Evolutionary conservation across 345 rosid species (phyloP).

Genomic region (Aquilaria malaccensis): DNA sequence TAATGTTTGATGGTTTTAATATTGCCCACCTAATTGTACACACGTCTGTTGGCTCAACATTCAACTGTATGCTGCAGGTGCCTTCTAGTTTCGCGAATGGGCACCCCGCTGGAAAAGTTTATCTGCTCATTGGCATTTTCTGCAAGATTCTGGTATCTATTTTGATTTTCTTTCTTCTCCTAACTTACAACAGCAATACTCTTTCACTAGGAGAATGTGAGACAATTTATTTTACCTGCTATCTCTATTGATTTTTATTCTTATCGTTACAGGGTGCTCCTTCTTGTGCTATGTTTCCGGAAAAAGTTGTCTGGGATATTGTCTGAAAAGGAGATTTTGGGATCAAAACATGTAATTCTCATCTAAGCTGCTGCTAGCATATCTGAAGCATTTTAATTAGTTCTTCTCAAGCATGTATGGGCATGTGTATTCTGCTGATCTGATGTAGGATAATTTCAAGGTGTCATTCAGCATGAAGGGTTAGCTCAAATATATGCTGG

Average conservation of each 20-base stretch:
- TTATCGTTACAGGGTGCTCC: constrained; percentile 58
- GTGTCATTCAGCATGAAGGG: constrained; percentile 63
- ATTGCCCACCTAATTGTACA: background rate
- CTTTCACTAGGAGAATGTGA: no score
- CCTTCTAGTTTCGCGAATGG: constrained; percentile 32
- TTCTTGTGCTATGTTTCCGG: constrained; percentile 54
- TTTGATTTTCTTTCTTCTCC: constrained; percentile 3
- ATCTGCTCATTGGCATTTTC: constrained; percentile 61
- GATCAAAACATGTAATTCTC: constrained; percentile 59
- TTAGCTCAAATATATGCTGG: constrained; percentile 52
- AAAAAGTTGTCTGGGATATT: constrained; percentile 48
- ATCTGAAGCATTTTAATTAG: constrained; percentile 8
- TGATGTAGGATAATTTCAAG: constrained; percentile 38
- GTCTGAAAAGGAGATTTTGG: constrained; percentile 53
- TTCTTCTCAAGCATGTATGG: constrained; percentile 6
- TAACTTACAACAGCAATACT: no score
- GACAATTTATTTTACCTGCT: no score
- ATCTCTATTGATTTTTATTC: constrained; percentile 12
- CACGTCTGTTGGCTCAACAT: background rate
- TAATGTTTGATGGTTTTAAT: background rate
- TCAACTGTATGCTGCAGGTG: constrained; percentile 46
- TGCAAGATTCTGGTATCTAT: constrained; percentile 66
- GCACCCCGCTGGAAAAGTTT: constrained; percentile 52
- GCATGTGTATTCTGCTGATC: constrained; percentile 19
- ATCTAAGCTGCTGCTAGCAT: constrained; percentile 8